Base-by-base conservation (phyloP, 2,329 filamentous ascomycete species). In the Fusarium hainanense region DNA sequence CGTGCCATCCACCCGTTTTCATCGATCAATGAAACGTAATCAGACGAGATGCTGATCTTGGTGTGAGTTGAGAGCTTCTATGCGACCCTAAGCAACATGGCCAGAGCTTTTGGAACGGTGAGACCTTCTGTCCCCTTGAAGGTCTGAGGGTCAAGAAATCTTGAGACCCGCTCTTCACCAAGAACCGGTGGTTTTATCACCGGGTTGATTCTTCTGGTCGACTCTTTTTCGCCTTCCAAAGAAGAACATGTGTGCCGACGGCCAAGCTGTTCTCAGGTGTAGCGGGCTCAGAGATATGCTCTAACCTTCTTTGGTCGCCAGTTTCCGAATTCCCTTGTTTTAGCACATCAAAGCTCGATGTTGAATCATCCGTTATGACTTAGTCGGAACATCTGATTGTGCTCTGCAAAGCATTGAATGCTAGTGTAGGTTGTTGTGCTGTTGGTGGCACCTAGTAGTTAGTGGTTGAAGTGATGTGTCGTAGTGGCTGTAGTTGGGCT, bases 321-420 rank as follows among this genome's bases (percentile, higher is more conserved):
- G 70, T 72, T 70, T 57, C 69, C 64, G 61, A 69, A 48, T 56
- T 56, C 44, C 52, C 62, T 47, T 71, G 67, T 74, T 74, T 71
- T 73, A 74, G 71, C 60, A 67, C 37, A 44, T 34, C 32, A 28
- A 32, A 8, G 9, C 28, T 37, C 32, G 30, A 44, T 37, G 16
- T 13, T 44, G 43, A 49, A 50, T 43, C 47, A 21, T 23, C 21
- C 18, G 18, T 44, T 37, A n/a, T n/a, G 10, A 37, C 34, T 37
- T 43, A 23, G 42, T 28, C 34, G n/a, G 32, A 25, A 42, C 25
- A 18, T n/a, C 41, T 60, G 46, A 52, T 54, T 13, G 20, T 20
- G 23, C 34, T 10, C 30, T 37, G 25, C 18, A 14, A 28, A 46
- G 34, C 18, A 51, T 9, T 37, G 34, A 16, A n/a, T 34, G 32